Base-by-base conservation (phyloP, 768 basidiomycete species). In the Kwoniella pini region DNA sequence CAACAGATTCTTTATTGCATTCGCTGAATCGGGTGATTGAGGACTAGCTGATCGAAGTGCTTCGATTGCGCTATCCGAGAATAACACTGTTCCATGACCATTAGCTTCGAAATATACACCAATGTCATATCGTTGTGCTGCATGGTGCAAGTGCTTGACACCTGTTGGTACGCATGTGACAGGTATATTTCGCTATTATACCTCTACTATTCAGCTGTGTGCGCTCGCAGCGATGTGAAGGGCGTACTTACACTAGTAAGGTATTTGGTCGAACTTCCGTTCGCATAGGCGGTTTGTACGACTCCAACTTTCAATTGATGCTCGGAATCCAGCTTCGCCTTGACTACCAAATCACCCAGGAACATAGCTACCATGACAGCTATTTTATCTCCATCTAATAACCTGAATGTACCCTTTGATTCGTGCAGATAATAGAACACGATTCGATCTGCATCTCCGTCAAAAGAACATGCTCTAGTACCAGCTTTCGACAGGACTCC, bases 61-160 rank as follows among this genome's bases (percentile, higher is more conserved):
- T 22, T 84, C 81, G 57, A 87, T 83, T 3, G 91, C 88, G 19
- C 83, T 77, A 6, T 83, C 84, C 12, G 96, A 97, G 81, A 99
- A 98, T 56, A 98, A 79, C 46, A 98, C 91, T 2, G 96, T 99
- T 30, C 96, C 96, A 70, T 99, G 96, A 2, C 96, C 96, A 76
- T 99, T 99, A 31, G 96, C 96, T 79, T 99, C 96, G 71, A 99
- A 99, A 80, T 99, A 99, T 44, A 99, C 91, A n/a, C 96, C 96
- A 56, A 99, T 84, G 74, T 91, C 85, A 79, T 88, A 98, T 70
- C 87, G 85, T 70, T 94, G 91, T 11, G 96, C 96, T 15, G 94
- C 96, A 74, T 97, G 94, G 76, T 99, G 96, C 48, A 98, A 85
- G 76, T 98, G 90, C 79, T 99, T 99, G 62, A 99, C 96, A 26